Evolutionary conservation across 2,329 filamentous ascomycete genomes (phyloP).

Genomic region (Pseudovirgaria hyperparasitica): DNA sequence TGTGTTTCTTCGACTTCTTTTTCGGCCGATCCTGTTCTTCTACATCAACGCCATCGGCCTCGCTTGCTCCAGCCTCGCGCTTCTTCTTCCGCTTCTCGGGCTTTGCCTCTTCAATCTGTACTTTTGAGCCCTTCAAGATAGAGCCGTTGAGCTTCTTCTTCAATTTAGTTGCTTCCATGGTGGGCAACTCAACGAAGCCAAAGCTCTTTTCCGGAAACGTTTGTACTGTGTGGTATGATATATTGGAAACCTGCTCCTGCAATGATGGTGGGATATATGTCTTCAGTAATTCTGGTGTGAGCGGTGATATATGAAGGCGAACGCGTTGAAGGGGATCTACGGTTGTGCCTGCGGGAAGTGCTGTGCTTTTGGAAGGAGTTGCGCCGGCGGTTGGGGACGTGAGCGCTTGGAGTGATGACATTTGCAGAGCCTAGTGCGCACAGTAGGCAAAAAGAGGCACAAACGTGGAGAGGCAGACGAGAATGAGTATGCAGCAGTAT

Average conservation of each 20-base stretch:
- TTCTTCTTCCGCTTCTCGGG: conserved; percentile 42
- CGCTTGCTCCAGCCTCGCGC: conserved; percentile 23
- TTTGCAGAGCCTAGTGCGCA: no score
- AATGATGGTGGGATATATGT: conserved; percentile 58
- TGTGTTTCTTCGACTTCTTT: conserved; percentile 34
- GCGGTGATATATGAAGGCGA: conserved; percentile 78
- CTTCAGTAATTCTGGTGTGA: conserved; percentile 61
- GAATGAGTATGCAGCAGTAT: no score
- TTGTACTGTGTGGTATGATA: conserved; percentile 78
- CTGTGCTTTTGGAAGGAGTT: no score
- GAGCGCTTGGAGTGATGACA: no score
- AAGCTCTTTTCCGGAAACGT: conserved; percentile 85
- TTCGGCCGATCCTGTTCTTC: conserved; percentile 37
- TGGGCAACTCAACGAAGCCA: conserved; percentile 78
- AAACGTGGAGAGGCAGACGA: no score
- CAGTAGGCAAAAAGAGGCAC: no score
- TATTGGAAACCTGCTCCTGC: conserved; percentile 54
- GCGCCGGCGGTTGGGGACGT: no score
- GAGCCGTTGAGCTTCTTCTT: conserved; percentile 84
- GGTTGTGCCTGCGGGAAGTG: no score
- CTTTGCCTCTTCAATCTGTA: conserved; percentile 71
- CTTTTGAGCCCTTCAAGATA: conserved; percentile 71
- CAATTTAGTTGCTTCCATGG: conserved; percentile 74
- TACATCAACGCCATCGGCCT: conserved; percentile 16
- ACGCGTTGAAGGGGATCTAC: no score